Conservation (phyloP, 2,329 filamentous ascomycete species). For the Thielaviopsis euricoi region DNA sequence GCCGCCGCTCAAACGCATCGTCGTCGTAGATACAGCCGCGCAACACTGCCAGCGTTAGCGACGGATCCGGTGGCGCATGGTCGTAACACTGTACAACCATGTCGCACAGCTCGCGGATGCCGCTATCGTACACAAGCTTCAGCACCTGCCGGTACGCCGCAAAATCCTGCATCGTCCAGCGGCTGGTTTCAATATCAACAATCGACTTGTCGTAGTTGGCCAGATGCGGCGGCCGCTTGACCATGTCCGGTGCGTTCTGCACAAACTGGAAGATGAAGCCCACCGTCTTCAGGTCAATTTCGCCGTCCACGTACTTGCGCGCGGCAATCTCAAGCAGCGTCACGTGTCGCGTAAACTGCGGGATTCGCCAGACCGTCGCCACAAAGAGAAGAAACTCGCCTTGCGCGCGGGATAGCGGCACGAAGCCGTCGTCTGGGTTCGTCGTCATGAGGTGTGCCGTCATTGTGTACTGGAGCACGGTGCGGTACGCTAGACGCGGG, state of each 20-base stretch:
- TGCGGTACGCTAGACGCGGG: conserved; percentile 66
- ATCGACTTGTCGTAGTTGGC: conserved; percentile 34
- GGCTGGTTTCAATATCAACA: conserved; percentile 37
- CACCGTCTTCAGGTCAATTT: conserved; percentile 65
- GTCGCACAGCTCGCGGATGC: conserved; percentile 76
- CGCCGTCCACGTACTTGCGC: conserved; percentile 71
- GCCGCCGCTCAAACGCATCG: conserved; percentile 52
- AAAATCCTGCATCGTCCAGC: conserved; percentile 55
- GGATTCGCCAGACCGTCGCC: conserved; percentile 75
- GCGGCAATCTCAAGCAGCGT: conserved; percentile 71
- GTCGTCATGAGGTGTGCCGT: conserved; percentile 34
- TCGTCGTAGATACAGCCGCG: conserved; percentile 71
- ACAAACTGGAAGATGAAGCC: conserved; percentile 51
- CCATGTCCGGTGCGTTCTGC: conserved; percentile 31
- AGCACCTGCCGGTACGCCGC: conserved; percentile 60
- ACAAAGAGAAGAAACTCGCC: conserved; percentile 73
- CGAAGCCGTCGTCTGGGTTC: conserved; percentile 30
- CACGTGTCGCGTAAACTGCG: conserved; percentile 63
- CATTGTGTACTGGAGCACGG: conserved; percentile 64
- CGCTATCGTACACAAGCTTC: conserved; percentile 56
- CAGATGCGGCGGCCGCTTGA: conserved; percentile 51
- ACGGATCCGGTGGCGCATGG: conserved; percentile 66
- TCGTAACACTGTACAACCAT: conserved; percentile 82
- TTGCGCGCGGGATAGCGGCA: conserved; percentile 58
- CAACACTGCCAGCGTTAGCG: conserved; percentile 62